Base-by-base conservation (phyloP, 2,329 filamentous ascomycete genomes). In the Exophiala calicioides region DNA sequence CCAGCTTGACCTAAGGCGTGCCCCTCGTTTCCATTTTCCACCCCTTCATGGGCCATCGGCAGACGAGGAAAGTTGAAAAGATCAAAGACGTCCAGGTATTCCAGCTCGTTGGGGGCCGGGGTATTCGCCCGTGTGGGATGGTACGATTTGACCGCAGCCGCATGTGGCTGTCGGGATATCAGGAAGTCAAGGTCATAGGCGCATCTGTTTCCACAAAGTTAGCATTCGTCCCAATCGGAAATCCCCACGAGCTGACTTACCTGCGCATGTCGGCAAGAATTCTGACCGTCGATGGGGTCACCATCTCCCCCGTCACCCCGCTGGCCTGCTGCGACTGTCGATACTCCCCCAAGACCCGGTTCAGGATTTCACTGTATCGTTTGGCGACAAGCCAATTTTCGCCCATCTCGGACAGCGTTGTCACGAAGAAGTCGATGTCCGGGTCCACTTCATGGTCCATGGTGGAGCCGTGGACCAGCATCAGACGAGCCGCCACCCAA, bases 261-360 rank as follows among this genome's bases (percentile, higher is more conserved):
- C 90, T 78, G 15, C 90, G 80, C 90, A 96, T 95, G 60, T 95
- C 90, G 1, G 89, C 86, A 1, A 95, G 71, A 42, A 95, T 95
- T 62, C 84, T 86, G 33, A 95, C 88, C 1, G 85, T 89, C 13
- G 84, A 89, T 0, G 90, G 88, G 0, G 87, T 90, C 20, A 87
- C 79, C 3, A 85, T 79, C 58, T 89, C 85, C 8, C 83, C 85
- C 30, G 85, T 82, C 6, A 70, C 67, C 6, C 71, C 73, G 8
- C 69, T 69, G 3, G 74, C 73, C 41, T 81, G 77, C 65, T 90
- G 85, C 50, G 83, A 88, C 56, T 93, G 87, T 59, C 80, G 78
- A 61, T 93, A 89, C 66, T 95, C 90, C 56, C 93, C 88, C 1
- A 95, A 78, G 1, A 95, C 90, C 7, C 89, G 79, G 54, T 88